These are phyloP conservation scores for Achaetomium macrosporum DNA, from an alignment of 2,329 filamentous ascomycete species.

Conservation along the genomic window DNA sequence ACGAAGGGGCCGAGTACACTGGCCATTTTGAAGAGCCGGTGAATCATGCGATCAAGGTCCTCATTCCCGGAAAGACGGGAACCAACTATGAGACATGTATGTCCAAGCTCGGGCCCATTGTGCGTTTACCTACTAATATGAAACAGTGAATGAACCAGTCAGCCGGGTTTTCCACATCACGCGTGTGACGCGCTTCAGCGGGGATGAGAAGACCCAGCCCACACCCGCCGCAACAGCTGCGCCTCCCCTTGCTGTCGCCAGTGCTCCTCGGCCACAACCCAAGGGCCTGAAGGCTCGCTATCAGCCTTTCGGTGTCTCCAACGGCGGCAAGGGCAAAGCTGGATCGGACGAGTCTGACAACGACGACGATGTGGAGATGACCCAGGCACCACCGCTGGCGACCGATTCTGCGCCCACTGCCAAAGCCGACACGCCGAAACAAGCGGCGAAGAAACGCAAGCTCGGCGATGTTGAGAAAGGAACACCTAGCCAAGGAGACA, in stretches of 20 bases:
- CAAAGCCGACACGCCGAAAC: conserved; percentile 15
- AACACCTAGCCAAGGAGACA: conserved; percentile 16
- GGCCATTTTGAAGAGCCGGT: conserved; percentile 49
- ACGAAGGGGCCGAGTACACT: conserved; percentile 59
- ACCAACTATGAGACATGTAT: conserved; percentile 50
- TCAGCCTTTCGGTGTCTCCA: conserved; percentile 55
- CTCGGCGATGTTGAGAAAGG: conserved; percentile 27
- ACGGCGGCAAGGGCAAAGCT: conserved; percentile 30
- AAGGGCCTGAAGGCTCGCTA: conserved; percentile 62
- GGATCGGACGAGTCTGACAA: conserved; percentile 39
- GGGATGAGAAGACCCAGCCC: conserved; percentile 30
- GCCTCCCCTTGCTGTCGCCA: conserved; percentile 42
- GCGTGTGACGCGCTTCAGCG: conserved; percentile 52
- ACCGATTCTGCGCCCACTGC: conserved; percentile 9
- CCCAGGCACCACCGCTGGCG: conserved; percentile 29
- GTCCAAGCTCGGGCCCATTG: conserved; percentile 21
- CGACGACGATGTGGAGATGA: conserved; percentile 43
- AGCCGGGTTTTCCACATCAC: conserved; percentile 60
- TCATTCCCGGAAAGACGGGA: conserved; percentile 54
- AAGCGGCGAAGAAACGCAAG: conserved; percentile 37
- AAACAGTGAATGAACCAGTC: conserved; percentile 40
- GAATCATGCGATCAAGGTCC: conserved; percentile 49
- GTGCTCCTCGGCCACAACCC: conserved; percentile 57
- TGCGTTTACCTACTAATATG: conserved; percentile 24
- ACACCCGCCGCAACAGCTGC: conserved; percentile 1